Conservation (phyloP, 345 rosid species). For the Hevea brasiliensis region DNA sequence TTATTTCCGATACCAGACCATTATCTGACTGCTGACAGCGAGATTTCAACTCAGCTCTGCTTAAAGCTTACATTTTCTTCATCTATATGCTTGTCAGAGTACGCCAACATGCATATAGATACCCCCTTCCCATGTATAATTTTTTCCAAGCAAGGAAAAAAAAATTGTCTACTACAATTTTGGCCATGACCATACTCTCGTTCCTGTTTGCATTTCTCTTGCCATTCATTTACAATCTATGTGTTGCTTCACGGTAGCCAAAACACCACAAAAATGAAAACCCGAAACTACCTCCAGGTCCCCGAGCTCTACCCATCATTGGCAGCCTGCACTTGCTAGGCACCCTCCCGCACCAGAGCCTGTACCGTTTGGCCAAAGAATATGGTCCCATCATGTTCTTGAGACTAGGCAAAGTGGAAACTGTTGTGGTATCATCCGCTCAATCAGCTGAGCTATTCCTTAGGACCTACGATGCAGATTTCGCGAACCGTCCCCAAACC, state of each 20-base stretch:
- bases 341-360: conserved; percentile 18
- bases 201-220: neutral
- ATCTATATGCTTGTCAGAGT: no score
- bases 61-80: no score
- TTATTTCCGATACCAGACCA: no score
- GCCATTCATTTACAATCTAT: conserved; percentile 7
- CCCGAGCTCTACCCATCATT: conserved; percentile 8
- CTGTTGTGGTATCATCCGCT: conserved; percentile 43
- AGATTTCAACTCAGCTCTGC: no score
- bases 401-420: conserved; percentile 39
- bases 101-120: neutral
- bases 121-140: neutral
- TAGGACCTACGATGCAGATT: conserved; percentile 13
- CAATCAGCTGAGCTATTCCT: conserved; percentile 36
- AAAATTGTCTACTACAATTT: neutral
- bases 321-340: conserved; percentile 24
- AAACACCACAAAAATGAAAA: neutral
- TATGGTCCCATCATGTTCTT: conserved; percentile 51
- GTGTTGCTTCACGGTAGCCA: no score
- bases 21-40: no score
- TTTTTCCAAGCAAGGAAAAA: neutral
- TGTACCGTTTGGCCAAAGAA: conserved; percentile 24
- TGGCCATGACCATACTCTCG: neutral
- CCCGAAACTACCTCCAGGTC: conserved; percentile 17
- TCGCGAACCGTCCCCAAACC: conserved; percentile 32